Conservation (phyloP, 2,329 filamentous ascomycete genomes). For the Aspergillus nomiae region DNA sequence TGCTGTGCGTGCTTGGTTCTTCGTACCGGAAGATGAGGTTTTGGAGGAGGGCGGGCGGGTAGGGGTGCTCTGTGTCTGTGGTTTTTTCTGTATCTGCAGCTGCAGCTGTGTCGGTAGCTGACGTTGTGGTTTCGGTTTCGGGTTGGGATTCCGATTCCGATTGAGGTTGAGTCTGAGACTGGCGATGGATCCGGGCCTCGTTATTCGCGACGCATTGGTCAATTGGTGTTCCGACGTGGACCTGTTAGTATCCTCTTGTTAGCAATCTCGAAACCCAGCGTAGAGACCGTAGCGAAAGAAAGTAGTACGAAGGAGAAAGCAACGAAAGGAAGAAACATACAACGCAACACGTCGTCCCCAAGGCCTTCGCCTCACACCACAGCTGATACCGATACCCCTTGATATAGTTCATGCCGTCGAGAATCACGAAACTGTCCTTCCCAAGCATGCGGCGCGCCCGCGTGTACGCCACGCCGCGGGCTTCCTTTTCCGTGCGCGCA, state of each 20-base stretch:
- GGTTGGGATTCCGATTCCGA: not conserved
- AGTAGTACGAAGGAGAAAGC: not conserved
- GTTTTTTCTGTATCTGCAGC: not conserved
- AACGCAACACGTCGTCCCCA: constrained; percentile 63
- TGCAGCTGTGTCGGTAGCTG: not conserved
- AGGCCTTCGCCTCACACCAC: constrained; percentile 67
- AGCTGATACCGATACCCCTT: constrained; percentile 69
- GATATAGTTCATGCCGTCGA: constrained; percentile 69
- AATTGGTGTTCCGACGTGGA: constrained; percentile 60
- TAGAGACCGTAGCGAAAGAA: too few species aligned
- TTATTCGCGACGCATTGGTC: constrained; percentile 60
- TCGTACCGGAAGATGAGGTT: constrained; percentile 68
- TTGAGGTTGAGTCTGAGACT: not conserved
- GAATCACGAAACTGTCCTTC: constrained; percentile 62
- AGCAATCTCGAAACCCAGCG: not conserved
- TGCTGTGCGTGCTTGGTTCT: constrained; percentile 66
- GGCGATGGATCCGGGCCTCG: constrained; percentile 35
- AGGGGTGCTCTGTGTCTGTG: constrained; percentile 39
- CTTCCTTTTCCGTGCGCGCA: constrained; percentile 63
- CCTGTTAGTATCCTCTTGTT: constrained; percentile 33
- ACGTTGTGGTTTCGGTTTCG: too few species aligned
- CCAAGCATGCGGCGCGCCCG: constrained; percentile 62
- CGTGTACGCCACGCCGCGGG: constrained; percentile 62
- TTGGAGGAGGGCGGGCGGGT: constrained; percentile 59
- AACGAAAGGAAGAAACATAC: constrained; percentile 41